Percentiles rank a stretch among this genome's conserved stretches.
phyloP scores from a whole-genome alignment of 179 eudicot genomes.

The Silene noctiflora region DNA sequence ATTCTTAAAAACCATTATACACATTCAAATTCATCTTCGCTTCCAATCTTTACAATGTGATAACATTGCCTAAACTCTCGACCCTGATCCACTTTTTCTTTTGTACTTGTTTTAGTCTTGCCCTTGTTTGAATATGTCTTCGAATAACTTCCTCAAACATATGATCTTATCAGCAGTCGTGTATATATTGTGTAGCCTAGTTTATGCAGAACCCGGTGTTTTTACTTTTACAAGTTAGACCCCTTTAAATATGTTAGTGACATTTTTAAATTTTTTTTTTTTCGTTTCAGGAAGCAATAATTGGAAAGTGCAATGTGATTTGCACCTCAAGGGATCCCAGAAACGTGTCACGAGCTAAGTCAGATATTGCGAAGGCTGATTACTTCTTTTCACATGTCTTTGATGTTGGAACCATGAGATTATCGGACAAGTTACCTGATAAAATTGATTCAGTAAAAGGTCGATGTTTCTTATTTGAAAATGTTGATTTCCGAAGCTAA shows the following conservation, averaged over 20 bases:
- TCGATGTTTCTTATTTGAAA: conserved; percentile 6
- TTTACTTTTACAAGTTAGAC: no score
- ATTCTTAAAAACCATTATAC: no score
- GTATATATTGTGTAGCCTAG: no score
- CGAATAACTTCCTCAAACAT: no score
- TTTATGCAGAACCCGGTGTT: no score
- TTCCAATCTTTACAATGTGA: no score
- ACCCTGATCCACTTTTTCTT: no score
- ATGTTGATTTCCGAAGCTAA: not conserved
- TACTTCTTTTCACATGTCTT: conserved; percentile 54
- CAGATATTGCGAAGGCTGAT: conserved; percentile 49
- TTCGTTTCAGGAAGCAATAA: conserved; percentile 47
- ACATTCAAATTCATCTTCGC: no score
- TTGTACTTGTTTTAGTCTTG: no score
- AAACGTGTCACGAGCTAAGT: conserved; percentile 43
- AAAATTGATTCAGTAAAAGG: conserved; percentile 25
- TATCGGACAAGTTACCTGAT: conserved; percentile 38
- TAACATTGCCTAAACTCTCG: no score
- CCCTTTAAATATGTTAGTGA: not conserved
- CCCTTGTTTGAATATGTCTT: no score
- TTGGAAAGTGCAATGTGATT: conserved; percentile 59
- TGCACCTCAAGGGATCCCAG: conserved; percentile 53
- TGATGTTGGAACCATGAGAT: conserved; percentile 38
- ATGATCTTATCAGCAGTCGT: no score
- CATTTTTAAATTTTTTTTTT: not conserved